Evolutionary conservation across 176 grass and related monocot species (phyloP).

Genomic region (Aegilops umbellulata): DNA sequence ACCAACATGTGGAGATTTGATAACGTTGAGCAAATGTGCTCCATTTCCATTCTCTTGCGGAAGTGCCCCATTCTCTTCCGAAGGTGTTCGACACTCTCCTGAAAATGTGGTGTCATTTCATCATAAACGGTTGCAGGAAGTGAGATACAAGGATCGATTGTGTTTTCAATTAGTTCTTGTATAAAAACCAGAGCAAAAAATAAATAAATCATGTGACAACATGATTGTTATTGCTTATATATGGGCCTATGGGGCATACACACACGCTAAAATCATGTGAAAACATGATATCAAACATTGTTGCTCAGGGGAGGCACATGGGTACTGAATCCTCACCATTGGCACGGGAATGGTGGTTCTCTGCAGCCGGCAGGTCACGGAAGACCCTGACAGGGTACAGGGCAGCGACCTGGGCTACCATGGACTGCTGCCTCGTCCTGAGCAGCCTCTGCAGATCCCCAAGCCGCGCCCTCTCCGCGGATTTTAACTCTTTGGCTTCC

Average conservation of each 20-base stretch:
- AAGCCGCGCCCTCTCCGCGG: conserved; percentile 28
- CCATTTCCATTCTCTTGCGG: not conserved
- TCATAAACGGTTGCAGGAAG: conserved; percentile 15
- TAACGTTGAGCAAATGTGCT: not conserved
- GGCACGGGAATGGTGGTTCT: not conserved
- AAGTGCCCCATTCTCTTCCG: conserved; percentile 10
- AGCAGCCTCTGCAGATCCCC: conserved; percentile 32
- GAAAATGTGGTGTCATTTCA: conserved; percentile 32
- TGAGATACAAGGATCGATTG: not conserved
- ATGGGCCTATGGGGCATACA: no score
- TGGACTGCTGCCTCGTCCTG: conserved; percentile 30
- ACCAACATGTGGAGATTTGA: conserved; percentile 23
- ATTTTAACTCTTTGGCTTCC: conserved; percentile 21
- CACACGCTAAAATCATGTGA: not conserved
- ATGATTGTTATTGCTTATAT: not conserved
- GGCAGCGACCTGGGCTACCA: conserved; percentile 43
- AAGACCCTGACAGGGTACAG: conserved; percentile 53
- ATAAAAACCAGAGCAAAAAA: not conserved
- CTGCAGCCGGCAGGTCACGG: conserved; percentile 10
- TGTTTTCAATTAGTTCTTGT: not conserved
- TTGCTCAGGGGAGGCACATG: not conserved
- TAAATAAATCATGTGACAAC: not conserved
- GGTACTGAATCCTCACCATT: conserved; percentile 26
- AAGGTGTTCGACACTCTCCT: conserved; percentile 26
- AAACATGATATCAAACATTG: not conserved